phyloP scores from a whole-genome alignment of 2,329 filamentous ascomycete genomes.

The Albophoma yamanashiensis region DNA sequence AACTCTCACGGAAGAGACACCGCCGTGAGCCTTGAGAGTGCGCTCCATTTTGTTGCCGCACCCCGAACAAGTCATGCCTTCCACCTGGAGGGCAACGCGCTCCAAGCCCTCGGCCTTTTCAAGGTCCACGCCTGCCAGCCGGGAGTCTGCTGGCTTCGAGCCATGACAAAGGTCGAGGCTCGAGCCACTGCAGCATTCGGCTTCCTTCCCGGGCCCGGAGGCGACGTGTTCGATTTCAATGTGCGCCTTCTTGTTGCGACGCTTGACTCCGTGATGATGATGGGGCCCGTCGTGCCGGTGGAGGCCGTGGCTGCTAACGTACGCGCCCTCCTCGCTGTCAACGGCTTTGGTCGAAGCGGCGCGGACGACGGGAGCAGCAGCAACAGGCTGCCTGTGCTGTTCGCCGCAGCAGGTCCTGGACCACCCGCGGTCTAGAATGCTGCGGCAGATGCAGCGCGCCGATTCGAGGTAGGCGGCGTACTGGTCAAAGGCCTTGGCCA shows the following conservation, averaged over 20 bases:
- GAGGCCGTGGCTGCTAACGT: conserved; percentile 2
- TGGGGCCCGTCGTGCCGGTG: conserved; percentile 4
- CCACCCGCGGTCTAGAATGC: conserved; percentile 17
- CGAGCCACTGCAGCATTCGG: conserved; percentile 5
- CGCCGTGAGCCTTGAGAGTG: conserved; percentile 13
- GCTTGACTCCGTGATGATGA: conserved; percentile 12
- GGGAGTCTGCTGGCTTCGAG: not conserved
- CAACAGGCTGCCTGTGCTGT: conserved; percentile 1
- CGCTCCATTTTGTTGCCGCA: conserved; percentile 23
- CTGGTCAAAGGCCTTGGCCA: conserved; percentile 20
- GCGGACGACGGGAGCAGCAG: not conserved
- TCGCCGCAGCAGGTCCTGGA: conserved; percentile 16
- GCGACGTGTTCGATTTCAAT: conserved; percentile 3
- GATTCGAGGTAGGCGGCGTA: conserved; percentile 24
- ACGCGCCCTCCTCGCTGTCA: not conserved
- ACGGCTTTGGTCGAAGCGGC: not conserved
- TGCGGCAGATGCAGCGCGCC: conserved; percentile 26
- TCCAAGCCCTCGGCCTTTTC: conserved; percentile 16
- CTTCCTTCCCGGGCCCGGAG: conserved; percentile 2
- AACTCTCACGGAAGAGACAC: conserved; percentile 20
- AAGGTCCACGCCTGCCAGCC: conserved; percentile 7
- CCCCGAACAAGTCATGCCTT: conserved; percentile 26
- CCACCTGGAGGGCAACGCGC: conserved; percentile 16
- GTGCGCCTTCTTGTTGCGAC: conserved; percentile 8
- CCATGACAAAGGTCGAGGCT: conserved; percentile 2